Percentiles rank a stretch among this genome's conserved stretches.
Evolutionary conservation across 345 rosid genomes (phyloP).

Genomic region (Psidium guajava): DNA sequence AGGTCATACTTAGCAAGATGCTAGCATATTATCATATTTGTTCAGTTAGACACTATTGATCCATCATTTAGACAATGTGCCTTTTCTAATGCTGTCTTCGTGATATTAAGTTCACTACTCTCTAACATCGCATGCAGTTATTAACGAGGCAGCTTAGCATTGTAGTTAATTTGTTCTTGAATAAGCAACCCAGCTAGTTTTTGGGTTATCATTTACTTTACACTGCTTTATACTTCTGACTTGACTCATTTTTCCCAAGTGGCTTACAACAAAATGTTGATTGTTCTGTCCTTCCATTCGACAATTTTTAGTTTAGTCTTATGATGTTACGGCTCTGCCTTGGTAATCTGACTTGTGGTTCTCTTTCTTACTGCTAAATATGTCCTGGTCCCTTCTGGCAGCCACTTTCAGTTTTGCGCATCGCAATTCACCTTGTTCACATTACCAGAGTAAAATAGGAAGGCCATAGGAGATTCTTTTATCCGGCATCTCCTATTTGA

Average conservation of each 20-base stretch:
- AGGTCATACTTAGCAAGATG: neutral
- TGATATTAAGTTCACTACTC: neutral
- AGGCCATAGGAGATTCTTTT: neutral
- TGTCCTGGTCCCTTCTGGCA: neutral
- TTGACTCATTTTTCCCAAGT: neutral
- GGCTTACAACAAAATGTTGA: neutral
- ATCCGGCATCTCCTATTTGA: neutral
- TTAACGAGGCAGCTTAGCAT: neutral
- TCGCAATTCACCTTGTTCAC: neutral
- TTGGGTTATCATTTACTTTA: neutral
- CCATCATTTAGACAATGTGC: neutral
- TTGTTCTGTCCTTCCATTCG: neutral
- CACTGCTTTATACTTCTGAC: neutral
- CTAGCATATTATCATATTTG: neutral
- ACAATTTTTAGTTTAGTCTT: neutral
- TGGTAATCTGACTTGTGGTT: neutral
- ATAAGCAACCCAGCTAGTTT: neutral
- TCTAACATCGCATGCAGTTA: neutral
- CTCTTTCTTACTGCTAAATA: neutral
- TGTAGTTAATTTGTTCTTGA: neutral
- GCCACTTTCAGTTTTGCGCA: neutral
- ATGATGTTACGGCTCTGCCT: neutral
- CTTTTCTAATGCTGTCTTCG: neutral
- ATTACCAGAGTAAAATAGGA: neutral
- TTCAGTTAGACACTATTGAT: neutral